Conservation (phyloP, 305 asterid species). For the Fraxinus paxiana region DNA sequence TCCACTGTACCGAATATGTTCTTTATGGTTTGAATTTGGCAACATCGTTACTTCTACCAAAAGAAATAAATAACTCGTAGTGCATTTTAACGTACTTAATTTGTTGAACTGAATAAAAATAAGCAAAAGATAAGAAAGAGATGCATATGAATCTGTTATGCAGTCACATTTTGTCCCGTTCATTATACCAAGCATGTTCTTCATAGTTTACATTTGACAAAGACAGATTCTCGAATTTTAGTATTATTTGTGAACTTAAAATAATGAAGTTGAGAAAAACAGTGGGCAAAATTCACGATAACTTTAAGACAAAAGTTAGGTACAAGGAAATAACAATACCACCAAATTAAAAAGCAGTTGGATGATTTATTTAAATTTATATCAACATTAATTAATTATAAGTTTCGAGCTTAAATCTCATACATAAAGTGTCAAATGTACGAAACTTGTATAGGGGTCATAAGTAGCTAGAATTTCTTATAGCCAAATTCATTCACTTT, state of each 20-base stretch:
- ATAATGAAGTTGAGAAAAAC: not conserved
- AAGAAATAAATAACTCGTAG: not conserved
- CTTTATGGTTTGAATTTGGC: not conserved
- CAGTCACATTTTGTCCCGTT: not conserved
- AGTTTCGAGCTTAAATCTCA: not conserved
- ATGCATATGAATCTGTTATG: not conserved
- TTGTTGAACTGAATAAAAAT: not conserved
- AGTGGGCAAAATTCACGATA: constrained; percentile 15
- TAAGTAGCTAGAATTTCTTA: not conserved
- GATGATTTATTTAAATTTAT: not conserved
- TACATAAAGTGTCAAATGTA: too few relatives aligned
- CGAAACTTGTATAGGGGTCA: not conserved
- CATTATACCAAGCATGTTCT: not conserved
- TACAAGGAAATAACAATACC: constrained; percentile 3
- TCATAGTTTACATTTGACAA: not conserved
- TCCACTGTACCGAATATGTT: not conserved
- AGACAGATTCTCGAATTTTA: not conserved
- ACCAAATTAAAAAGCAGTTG: not conserved
- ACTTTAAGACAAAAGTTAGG: constrained; percentile 29
- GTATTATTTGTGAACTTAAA: not conserved
- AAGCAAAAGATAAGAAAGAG: not conserved
- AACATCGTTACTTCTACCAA: not conserved
- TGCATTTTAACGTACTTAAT: too few relatives aligned
- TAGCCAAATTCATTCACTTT: constrained; percentile 14
- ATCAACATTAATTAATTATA: not conserved